A percentile compares a stretch with the other conserved stretches of the same genome.
Conservation (phyloP, 495 filamentous ascomycete species). For the Podospora sp. region DNA sequence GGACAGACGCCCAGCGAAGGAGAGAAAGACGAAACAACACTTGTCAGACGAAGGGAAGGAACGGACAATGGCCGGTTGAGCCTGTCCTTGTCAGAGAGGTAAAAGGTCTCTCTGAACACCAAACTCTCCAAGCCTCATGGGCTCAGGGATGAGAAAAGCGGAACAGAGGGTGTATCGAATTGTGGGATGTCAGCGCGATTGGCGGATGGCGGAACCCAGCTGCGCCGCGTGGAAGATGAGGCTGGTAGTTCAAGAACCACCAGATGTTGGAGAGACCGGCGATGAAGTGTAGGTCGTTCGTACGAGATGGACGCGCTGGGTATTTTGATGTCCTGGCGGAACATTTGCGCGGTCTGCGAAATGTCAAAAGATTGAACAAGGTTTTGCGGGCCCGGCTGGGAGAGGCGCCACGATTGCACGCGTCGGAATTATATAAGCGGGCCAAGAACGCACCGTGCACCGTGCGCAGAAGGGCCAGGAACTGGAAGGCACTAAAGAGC, state of each 20-base stretch:
- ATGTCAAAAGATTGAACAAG: background rate
- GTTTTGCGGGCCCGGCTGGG: background rate
- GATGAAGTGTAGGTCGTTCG: background rate
- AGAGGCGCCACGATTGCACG: background rate
- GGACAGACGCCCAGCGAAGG: conserved; percentile 5
- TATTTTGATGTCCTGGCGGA: background rate
- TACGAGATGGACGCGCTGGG: background rate
- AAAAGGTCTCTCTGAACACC: conserved; percentile 23
- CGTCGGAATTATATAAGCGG: conserved; percentile 10
- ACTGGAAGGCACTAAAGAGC: background rate
- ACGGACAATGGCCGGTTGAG: conserved; percentile 24
- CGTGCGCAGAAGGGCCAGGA: background rate
- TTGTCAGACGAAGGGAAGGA: conserved; percentile 30
- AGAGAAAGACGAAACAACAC: conserved; percentile 29
- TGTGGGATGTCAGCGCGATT: background rate
- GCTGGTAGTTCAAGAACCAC: background rate
- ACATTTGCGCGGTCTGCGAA: background rate
- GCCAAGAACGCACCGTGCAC: background rate
- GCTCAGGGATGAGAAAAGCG: background rate
- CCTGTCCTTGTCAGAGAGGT: conserved; percentile 14
- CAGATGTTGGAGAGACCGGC: background rate
- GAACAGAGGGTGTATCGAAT: background rate
- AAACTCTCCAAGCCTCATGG: background rate
- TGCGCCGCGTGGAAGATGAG: background rate
- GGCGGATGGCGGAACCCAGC: background rate